A percentile compares a stretch with the other conserved stretches of the same genome.
Evolutionary conservation across 106 monocot species (phyloP).

Genomic region (Apostasia ramifera): DNA sequence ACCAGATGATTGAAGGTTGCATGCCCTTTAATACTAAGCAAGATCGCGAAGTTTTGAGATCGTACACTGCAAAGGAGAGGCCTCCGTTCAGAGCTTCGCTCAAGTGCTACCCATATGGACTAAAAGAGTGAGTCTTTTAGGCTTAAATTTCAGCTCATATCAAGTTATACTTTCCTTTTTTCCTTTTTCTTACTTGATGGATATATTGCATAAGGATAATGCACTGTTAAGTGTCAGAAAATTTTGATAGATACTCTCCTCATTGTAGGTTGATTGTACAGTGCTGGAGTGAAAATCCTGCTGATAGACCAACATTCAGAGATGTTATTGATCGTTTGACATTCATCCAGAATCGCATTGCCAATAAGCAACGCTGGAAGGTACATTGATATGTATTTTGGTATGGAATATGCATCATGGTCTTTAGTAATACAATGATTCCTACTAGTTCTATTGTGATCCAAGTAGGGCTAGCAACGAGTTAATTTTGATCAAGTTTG

Average conservation of each 20-base stretch:
- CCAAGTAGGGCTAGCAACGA: not conserved
- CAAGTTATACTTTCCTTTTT: not conserved
- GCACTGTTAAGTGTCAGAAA: not conserved
- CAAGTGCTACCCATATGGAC: conserved; percentile 58
- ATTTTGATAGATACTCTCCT: not conserved
- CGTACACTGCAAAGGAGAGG: conserved; percentile 75
- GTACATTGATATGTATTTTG: conserved; percentile 21
- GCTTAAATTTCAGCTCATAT: not conserved
- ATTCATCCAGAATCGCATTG: conserved; percentile 48
- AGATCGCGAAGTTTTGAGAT: conserved; percentile 58
- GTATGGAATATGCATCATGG: not conserved
- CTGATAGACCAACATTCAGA: conserved; percentile 65
- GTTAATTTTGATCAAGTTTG: not conserved
- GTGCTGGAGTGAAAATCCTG: conserved; percentile 80
- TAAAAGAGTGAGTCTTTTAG: conserved; percentile 68
- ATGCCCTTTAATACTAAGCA: conserved; percentile 54
- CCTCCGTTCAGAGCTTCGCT: conserved; percentile 74
- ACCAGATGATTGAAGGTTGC: conserved; percentile 95
- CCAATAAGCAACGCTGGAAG: conserved; percentile 61
- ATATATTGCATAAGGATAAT: not conserved
- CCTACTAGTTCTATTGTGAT: not conserved
- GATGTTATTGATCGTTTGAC: conserved; percentile 52
- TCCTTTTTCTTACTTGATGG: not conserved
- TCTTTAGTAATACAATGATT: not conserved
- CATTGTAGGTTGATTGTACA: conserved; percentile 67